Percentiles rank a stretch among this genome's conserved stretches.
Evolutionary conservation across 352 stramenopile genomes (phyloP).

Genomic region (Pythium scleroteichum): DNA sequence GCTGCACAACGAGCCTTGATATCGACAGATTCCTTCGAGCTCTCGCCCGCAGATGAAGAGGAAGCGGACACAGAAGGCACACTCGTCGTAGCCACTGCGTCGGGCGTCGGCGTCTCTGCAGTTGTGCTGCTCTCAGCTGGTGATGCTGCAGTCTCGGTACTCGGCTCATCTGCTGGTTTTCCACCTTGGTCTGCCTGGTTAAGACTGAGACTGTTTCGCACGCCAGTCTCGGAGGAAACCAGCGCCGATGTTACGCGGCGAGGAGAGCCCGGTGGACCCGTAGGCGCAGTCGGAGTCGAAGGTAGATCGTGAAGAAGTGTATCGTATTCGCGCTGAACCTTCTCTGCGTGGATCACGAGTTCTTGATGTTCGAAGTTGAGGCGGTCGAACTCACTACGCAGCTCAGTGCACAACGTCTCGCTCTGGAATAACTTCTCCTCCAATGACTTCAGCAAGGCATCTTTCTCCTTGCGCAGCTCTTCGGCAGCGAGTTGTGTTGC

Average conservation of each 20-base stretch:
- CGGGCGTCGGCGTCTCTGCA: background rate
- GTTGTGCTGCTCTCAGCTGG: slow-evolving; percentile 8
- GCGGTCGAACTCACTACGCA: slow-evolving; percentile 68
- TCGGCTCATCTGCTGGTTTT: slow-evolving; percentile 35
- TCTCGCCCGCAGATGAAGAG: slow-evolving; percentile 35
- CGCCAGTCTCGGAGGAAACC: background rate
- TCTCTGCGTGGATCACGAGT: slow-evolving; percentile 75
- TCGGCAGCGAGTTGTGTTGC: slow-evolving; percentile 60
- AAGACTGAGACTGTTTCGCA: background rate
- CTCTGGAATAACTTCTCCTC: slow-evolving; percentile 71
- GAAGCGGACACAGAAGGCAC: background rate
- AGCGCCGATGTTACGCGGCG: slow-evolving; percentile 19
- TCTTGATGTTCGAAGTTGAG: slow-evolving; percentile 86
- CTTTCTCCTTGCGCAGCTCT: slow-evolving; percentile 70
- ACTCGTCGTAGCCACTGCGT: slow-evolving; percentile 8
- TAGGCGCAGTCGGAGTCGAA: slow-evolving; percentile 23
- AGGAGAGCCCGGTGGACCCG: slow-evolving; percentile 12
- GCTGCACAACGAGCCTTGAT: slow-evolving; percentile 51
- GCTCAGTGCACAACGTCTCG: slow-evolving; percentile 53
- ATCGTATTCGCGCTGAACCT: slow-evolving; percentile 72
- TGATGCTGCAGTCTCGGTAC: slow-evolving; percentile 23
- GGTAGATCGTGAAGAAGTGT: slow-evolving; percentile 58
- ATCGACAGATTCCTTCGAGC: slow-evolving; percentile 44
- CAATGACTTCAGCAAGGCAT: slow-evolving; percentile 55
- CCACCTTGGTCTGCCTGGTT: slow-evolving; percentile 2